Percentiles rank a stretch among this genome's conserved stretches.
Evolutionary conservation across 2,329 filamentous ascomycete species (phyloP).

Genomic region (Cladosporium sp.): DNA sequence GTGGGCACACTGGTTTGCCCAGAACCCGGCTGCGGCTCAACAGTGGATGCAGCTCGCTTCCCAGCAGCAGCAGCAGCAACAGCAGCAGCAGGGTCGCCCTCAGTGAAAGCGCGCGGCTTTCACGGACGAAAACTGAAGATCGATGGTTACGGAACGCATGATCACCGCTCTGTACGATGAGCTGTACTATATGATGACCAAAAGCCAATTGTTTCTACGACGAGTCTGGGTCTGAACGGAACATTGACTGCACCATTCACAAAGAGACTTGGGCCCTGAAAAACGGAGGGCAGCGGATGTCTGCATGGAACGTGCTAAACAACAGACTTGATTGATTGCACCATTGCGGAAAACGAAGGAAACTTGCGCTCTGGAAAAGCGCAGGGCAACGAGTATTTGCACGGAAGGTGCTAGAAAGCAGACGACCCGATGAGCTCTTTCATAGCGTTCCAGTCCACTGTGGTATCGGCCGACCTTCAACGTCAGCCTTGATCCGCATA

Average conservation of each 20-base stretch:
- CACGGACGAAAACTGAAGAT: not conserved
- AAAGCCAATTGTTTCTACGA: not conserved
- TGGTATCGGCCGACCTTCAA: slow-evolving; percentile 25
- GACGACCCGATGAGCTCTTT: not conserved
- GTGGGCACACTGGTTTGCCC: not conserved
- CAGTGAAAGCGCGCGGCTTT: not conserved
- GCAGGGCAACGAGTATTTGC: no score
- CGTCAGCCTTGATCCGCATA: slow-evolving; percentile 45
- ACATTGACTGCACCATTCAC: not conserved
- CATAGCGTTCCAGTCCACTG: slow-evolving; percentile 6
- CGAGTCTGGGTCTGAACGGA: not conserved
- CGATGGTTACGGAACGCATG: not conserved
- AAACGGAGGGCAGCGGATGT: not conserved
- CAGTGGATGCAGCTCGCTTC: slow-evolving; percentile 9
- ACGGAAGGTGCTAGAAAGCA: no score
- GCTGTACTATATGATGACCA: not conserved
- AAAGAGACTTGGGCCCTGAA: not conserved
- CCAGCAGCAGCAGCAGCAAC: slow-evolving; percentile 18
- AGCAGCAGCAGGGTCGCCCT: not conserved
- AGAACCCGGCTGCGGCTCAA: not conserved
- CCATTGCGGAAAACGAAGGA: no score
- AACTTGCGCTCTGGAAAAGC: no score
- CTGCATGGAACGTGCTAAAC: not conserved
- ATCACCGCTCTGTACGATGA: not conserved
- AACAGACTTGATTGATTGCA: not conserved